Evolutionary conservation across 306 rosid species (phyloP).

Genomic region (Acacia acuminata): DNA sequence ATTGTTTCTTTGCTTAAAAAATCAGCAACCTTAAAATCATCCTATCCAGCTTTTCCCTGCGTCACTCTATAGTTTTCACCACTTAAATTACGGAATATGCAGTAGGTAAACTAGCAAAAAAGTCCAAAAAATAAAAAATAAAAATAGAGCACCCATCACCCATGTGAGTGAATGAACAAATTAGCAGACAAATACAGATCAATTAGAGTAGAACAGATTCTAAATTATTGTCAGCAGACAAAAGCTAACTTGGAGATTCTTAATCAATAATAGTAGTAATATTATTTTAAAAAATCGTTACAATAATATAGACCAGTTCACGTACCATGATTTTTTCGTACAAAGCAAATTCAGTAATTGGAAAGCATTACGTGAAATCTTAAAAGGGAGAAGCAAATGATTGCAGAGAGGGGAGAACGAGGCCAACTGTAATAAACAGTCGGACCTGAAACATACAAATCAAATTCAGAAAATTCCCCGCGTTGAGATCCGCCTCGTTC

Average conservation of each 20-base stretch:
- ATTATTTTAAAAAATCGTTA: neutral
- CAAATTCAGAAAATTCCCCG: conserved; percentile 30
- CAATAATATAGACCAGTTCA: neutral
- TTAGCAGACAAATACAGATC: conserved; percentile 33
- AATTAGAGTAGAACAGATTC: neutral
- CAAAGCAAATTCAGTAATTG: neutral
- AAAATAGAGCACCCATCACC: conserved; percentile 6
- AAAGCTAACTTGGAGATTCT: neutral
- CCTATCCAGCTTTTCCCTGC: neutral
- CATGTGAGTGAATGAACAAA: conserved; percentile 32
- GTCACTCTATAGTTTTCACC: conserved; percentile 15
- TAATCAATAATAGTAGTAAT: neutral
- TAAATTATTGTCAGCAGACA: conserved; percentile 4
- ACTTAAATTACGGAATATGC: conserved; percentile 8
- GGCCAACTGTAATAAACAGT: conserved; percentile 39
- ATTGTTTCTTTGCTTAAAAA: conserved; percentile 31
- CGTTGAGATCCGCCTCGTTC: conserved; percentile 49
- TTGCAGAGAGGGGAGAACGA: conserved; percentile 32
- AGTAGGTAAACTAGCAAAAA: neutral
- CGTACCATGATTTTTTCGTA: neutral
- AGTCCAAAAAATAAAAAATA: neutral
- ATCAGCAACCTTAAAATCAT: conserved; percentile 22
- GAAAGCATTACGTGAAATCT: conserved; percentile 1
- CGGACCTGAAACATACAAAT: conserved; percentile 43
- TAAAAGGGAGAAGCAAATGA: conserved; percentile 32